Base-by-base conservation (phyloP, 192 early-diverging fungal species). In the Podila epicladia region DNA sequence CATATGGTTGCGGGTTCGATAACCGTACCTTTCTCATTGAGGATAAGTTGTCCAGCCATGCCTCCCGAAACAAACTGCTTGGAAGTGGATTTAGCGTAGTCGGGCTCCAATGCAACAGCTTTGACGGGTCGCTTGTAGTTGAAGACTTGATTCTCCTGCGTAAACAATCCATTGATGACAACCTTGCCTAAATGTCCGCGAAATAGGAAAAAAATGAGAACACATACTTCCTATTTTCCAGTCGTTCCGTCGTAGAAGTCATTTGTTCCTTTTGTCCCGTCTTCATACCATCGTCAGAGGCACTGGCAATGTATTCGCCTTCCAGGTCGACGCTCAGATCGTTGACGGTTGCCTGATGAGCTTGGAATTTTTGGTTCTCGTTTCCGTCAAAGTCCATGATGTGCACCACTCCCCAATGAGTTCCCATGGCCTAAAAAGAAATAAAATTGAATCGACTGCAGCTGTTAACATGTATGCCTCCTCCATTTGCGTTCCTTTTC, bases 301-400 rank as follows among this genome's bases (percentile, higher is more conserved):
- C 94, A 78, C 93, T 96, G 11, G 95, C 97, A 50, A 98, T 91
- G 69, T 89, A 98, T 82, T 99, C 98, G 59, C 90, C 95, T 38
- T 86, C 85, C 17, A 86, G 64, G 73, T 99, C 98, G 64, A 98
- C 92, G 71, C 92, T 92, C 65, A 99, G 80, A 64, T 93, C 90
- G 71, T 93, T 97, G 7, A 99, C 95, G 0, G 96, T 91, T 1
- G 96, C 92, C 11, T 92, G 89, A 80, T 99, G 97, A 5, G 87
- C 88, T 41, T 89, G 83, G 82, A 94, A 99, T 51, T 87, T 88
- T 86, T 96, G 95, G 29, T 96, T 92, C 31, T 93, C 87, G 67
- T 95, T 97, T 65, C 97, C 97, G 31, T 94, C 93, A 71, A 97
- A 92, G 82, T 99, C 97, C 26, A 97, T 89, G 58, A 99, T 90